These are phyloP conservation scores for Sphaerostilbella broomeana DNA, from an alignment of 2,329 filamentous ascomycete species.

Conservation along the genomic window DNA sequence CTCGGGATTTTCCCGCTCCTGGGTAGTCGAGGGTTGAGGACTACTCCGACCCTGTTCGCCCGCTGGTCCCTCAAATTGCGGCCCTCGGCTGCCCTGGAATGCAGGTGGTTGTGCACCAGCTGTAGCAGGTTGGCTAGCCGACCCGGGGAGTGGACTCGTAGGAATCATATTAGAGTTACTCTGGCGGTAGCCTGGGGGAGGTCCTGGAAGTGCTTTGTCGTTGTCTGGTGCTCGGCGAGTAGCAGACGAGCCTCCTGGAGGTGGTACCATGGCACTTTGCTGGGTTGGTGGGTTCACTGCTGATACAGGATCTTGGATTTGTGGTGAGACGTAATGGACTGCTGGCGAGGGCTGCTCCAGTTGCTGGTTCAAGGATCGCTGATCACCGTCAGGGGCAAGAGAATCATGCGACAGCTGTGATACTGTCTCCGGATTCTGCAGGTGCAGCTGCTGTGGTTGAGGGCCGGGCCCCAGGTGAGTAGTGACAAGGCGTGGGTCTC, in stretches of 20 bases:
- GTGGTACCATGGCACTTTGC: slow-evolving; percentile 38
- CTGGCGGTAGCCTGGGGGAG: slow-evolving; percentile 47
- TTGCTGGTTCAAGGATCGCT: slow-evolving; percentile 34
- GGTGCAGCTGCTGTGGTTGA: slow-evolving; percentile 23
- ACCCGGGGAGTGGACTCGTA: slow-evolving; percentile 36
- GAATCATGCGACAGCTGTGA: slow-evolving; percentile 60
- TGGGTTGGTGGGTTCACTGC: slow-evolving; percentile 19
- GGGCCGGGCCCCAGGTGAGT: slow-evolving; percentile 28
- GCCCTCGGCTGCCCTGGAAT: slow-evolving; percentile 35
- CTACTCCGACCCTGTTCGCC: slow-evolving; percentile 48
- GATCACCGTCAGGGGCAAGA: slow-evolving; percentile 44
- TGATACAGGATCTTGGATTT: slow-evolving; percentile 31
- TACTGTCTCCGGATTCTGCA: slow-evolving; percentile 50
- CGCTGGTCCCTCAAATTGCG: slow-evolving; percentile 39
- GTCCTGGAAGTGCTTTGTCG: slow-evolving; percentile 42
- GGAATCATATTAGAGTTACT: slow-evolving; percentile 38
- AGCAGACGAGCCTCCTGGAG: slow-evolving; percentile 36
- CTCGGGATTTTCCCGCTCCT: slow-evolving; percentile 37
- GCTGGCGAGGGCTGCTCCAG: slow-evolving; percentile 39
- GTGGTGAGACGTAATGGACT: slow-evolving; percentile 31
- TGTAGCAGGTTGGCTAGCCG: slow-evolving; percentile 17
- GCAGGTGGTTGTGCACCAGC: slow-evolving; percentile 24
- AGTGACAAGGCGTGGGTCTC: slow-evolving; percentile 29
- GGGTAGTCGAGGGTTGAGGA: slow-evolving; percentile 44
- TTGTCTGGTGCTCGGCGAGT: slow-evolving; percentile 44